These are phyloP conservation scores for Abelmoschus esculentus DNA, from an alignment of 345 rosid genomes.

Conservation along the genomic window DNA sequence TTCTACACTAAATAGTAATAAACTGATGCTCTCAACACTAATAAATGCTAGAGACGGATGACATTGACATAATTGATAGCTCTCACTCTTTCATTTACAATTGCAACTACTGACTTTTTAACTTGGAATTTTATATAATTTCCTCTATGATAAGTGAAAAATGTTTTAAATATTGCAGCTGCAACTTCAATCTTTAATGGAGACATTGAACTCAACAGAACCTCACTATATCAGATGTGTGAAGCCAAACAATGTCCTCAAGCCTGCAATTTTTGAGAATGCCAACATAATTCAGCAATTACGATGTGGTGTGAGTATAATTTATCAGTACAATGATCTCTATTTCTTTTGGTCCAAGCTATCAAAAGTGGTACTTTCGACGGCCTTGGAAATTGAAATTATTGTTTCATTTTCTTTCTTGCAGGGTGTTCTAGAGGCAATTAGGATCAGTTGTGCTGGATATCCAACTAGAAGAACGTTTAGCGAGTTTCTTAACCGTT, in stretches of 20 bases:
- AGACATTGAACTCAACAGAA: conserved; percentile 86
- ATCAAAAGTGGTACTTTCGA: conserved; percentile 9
- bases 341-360: conserved; percentile 7
- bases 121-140: background rate
- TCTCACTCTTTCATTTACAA: background rate
- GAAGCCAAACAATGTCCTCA: conserved; percentile 96
- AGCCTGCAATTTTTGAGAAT: conserved; percentile 95
- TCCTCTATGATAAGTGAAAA: conserved; percentile 18
- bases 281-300: conserved; percentile 87
- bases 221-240: conserved; percentile 99
- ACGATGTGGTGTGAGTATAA: conserved; percentile 91
- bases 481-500: conserved; percentile 69
- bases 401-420: conserved; percentile 2
- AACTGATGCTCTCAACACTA: background rate
- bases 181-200: conserved; percentile 99
- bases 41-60: no score
- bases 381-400: background rate
- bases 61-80: background rate
- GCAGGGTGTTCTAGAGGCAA: conserved; percentile 90
- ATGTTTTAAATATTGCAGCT: conserved; percentile 44
- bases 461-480: conserved; percentile 77
- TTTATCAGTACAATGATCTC: conserved; percentile 7
- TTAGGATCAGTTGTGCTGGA: conserved; percentile 79
- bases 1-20: background rate
- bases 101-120: background rate